A percentile compares a stretch with the other conserved stretches of the same genome.
Evolutionary conservation across 208 protist species (phyloP).

Genomic region (Crithidia fasciculata): DNA sequence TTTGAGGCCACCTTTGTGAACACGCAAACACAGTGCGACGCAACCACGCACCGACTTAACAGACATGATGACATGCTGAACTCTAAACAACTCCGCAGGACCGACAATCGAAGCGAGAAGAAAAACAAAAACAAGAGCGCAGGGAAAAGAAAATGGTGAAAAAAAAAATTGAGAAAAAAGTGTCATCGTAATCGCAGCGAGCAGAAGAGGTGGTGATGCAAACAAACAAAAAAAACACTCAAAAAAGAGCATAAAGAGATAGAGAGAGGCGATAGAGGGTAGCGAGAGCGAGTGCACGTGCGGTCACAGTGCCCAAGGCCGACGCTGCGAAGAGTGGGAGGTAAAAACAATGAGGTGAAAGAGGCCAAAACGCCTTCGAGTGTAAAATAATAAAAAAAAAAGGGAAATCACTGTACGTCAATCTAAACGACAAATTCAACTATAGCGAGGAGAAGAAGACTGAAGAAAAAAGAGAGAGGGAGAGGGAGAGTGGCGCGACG

Average conservation of each 20-base stretch:
- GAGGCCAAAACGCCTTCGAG: not conserved
- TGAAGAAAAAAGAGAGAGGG: conserved; percentile 11
- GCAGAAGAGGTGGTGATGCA: no score
- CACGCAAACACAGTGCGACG: no score
- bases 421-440: not conserved
- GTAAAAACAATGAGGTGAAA: not conserved
- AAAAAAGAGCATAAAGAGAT: not conserved
- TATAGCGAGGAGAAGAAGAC: not conserved
- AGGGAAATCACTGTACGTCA: not conserved
- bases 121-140: not conserved
- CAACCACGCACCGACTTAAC: no score
- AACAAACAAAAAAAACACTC: not conserved
- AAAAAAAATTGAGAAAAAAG: not conserved
- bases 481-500: not conserved
- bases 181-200: no score
- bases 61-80: no score
- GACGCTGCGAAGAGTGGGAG: no score
- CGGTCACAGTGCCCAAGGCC: no score
- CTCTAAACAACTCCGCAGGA: no score
- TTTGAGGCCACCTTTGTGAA: no score
- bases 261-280: not conserved
- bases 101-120: no score
- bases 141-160: not conserved
- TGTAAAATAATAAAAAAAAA: not conserved
- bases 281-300: no score